Evolutionary conservation across 208 protist genomes (phyloP), one percentile per base, ranked within the genome.

Genomic region (Entamoeba nuttalli): DNA sequence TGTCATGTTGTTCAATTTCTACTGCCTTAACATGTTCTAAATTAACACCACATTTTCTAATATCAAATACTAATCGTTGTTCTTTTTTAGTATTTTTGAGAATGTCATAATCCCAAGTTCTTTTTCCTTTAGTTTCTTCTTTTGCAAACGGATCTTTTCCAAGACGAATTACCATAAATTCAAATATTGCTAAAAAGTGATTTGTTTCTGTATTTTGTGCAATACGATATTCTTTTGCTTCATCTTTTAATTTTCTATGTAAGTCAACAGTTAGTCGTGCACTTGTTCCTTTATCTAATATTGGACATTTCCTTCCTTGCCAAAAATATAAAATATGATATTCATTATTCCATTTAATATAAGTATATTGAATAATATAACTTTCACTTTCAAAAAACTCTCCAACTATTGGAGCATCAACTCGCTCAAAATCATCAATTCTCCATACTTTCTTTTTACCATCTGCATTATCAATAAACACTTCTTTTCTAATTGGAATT

Each of bases 401-500:
- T 94, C 95, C 55, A 21, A 94, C 50, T 11, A 44, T 3, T 30
- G 95, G 21, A n/a, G 41, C 21, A 52, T 95, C 14, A 14, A 95
- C 95, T 71, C 94, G 3, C 0, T 95, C 21, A 5, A 96, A 95
- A n/a, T 96, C 95, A 15, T 96, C 50, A 96, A 96, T 95, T 57
- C 95, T 48, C 95, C 95, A 95, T 11, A 96, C 51, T 53, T 95
- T 73, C 19, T 95, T 94, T 57, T 73, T 73, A 30, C 62, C 62
- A 35, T 73, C 62, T n/a, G 62, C 62, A 35, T 73, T 73, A 35
- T 73, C 62, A 35, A 73, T 73, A 35, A 41, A 73, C 0, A 73
- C 62, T 35, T 73, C 62, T 35, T 73, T 73, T 35, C 62, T 73
- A 9, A 73, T 35, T 73, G 62, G 62, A 73, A 73, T 73, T 35